phyloP scores from a whole-genome alignment of 768 basidiomycete species.

The Hortiboletus campestris region DNA sequence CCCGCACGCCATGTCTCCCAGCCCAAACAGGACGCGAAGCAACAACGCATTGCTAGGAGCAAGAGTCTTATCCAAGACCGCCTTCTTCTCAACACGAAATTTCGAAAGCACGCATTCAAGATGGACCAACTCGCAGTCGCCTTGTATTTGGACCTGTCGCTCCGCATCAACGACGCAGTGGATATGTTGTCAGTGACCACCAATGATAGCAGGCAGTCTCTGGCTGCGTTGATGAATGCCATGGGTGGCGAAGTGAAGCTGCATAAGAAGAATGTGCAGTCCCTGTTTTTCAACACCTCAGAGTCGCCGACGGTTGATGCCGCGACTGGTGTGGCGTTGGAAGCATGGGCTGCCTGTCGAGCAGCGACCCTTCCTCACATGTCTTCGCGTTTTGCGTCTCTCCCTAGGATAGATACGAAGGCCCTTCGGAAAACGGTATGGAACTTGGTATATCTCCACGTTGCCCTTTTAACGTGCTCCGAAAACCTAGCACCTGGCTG shows the following conservation, averaged over 20 bases:
- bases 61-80: constrained; percentile 28
- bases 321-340: constrained; percentile 30
- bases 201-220: constrained; percentile 29
- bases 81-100: constrained; percentile 32
- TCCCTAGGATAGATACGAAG: constrained; percentile 23
- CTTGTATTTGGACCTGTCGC: constrained; percentile 38
- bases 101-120: constrained; percentile 40
- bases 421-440: constrained; percentile 34
- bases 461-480: neutral
- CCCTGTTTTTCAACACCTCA: constrained; percentile 30
- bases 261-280: constrained; percentile 23
- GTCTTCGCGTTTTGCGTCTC: constrained; percentile 7
- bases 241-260: constrained; percentile 39
- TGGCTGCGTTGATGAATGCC: constrained; percentile 32
- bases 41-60: neutral
- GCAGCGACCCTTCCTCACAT: constrained; percentile 30
- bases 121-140: constrained; percentile 46
- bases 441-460: neutral
- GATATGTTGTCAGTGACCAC: constrained; percentile 40
- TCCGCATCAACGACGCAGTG: constrained; percentile 36
- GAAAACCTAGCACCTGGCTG: constrained; percentile 38
- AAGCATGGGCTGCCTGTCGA: constrained; percentile 46
- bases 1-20: constrained; percentile 12
- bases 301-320: constrained; percentile 14
- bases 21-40: neutral